Base-by-base conservation (phyloP, 2,329 filamentous ascomycete species). In the Alternaria arborescens region DNA sequence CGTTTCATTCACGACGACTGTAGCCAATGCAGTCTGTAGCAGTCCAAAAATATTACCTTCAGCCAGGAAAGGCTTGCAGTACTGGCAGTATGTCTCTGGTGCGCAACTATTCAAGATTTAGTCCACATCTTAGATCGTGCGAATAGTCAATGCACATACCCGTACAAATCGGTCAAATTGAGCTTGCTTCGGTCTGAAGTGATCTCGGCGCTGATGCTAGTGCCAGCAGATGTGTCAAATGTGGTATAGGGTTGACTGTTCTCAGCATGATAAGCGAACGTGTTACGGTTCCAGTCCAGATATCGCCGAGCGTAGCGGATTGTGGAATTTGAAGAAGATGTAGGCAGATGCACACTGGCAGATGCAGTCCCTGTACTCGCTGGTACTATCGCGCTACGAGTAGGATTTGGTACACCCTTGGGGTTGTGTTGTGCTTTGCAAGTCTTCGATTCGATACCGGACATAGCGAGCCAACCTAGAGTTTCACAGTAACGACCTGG, bases 211-310 rank as follows among this genome's bases (percentile, higher is more conserved):
- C 84, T 84, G 3, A 86, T 80, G 0, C 71, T 68, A 20, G 79
- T 56, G 24, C 87, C 87, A 10, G 81, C 75, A 26, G 76, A 67
- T 8, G 81, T 84, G 67, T 88, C 85, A 53, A 87, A 87, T 2
- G 63, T 42, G 0, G 77, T 78, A 47, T 72, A 70, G 40, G 77
- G 69, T 47, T 84, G 82, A 46, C 82, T 83, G 41, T 81, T 82
- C n/a, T 79, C 75, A 3, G 87, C 83, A 71, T 91, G 88, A 70
- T 87, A 89, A 59, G 85, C 82, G 67, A 91, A 90, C 0, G 87
- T 88, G n/a, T 83, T 79, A 5, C 87, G 83, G 73, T 90, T 91
- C 85, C 87, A 91, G 77, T 91, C 89, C 10, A 91, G 81, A 69
- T 90, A 91, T 24, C 88, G 83, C 8, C 88, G 84, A 4, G 85